Evolutionary conservation across 2,329 filamentous ascomycete species (phyloP).

Genomic region (Microdochium trichocladiopsis): DNA sequence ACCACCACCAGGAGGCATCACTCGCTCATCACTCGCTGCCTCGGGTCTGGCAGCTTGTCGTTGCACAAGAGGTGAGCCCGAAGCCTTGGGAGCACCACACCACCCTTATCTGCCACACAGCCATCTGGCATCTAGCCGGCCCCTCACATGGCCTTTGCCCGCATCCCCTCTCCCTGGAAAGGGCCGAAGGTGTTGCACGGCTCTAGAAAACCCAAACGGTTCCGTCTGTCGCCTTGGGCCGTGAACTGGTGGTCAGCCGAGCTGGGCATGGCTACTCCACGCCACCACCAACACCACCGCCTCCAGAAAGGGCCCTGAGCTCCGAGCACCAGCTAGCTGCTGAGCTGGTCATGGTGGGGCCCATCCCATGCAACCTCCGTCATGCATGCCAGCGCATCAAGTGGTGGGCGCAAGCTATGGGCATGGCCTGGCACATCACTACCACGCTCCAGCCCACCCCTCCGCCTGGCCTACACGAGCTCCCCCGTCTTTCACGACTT

Average conservation of each 20-base stretch:
- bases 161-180: neutral
- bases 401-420: slow-evolving; percentile 27
- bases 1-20: neutral
- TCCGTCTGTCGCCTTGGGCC: neutral
- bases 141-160: neutral
- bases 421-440: slow-evolving; percentile 18
- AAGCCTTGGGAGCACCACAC: neutral
- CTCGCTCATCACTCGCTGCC: neutral
- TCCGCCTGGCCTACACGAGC: neutral
- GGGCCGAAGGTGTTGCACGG: neutral
- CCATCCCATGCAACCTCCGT: slow-evolving; percentile 49
- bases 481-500: slow-evolving; percentile 19
- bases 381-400: slow-evolving; percentile 54
- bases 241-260: neutral
- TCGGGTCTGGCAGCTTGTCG: neutral
- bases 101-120: neutral
- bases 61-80: slow-evolving; percentile 1
- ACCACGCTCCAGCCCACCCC: slow-evolving; percentile 15
- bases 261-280: slow-evolving; percentile 15
- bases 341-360: slow-evolving; percentile 37
- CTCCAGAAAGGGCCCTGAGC: neutral
- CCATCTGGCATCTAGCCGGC: neutral
- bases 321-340: slow-evolving; percentile 12
- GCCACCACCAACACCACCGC: slow-evolving; percentile 1
- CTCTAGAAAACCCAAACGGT: neutral